Base-by-base conservation (phyloP, 1,139 yeast genomes). In the Yamadazyma membranifaciens region DNA sequence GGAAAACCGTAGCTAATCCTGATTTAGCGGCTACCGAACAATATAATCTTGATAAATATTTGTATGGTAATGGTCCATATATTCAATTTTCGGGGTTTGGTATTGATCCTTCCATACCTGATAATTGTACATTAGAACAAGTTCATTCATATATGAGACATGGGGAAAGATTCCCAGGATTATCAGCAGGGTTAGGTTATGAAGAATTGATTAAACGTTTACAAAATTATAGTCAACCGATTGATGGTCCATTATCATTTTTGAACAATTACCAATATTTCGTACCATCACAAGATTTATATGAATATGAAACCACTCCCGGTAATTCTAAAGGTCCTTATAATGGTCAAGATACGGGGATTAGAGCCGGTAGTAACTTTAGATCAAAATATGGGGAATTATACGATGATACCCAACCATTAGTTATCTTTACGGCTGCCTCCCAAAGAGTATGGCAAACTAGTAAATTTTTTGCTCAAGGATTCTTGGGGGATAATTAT, bases 1-100 rank as follows among this genome's bases (percentile, higher is more conserved):
- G 41, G 36, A 42, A 43, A 36, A 51, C 55, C 33, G 62, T 62
- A 3, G 62, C 65, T 11, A 44, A 55, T 14, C 65, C 66, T 1
- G 57, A 58, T 22, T 56, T 57, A 37, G 63, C 65, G 9, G 57
- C 67, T 2, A 47, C 54, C 16, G 59, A 59, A 29, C 66, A 61
- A 42, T 62, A 56, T 41, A 67, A 66, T 44, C 49, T 65, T 16
- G 59, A 63, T 39, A 57, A 56, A 38, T 62, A 58, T 43, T 52
- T 67, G 41, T 66, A 60, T 17, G 72, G 69, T 4, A 54, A 67
- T 15, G 72, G 67, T 1, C 72, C 73, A 4, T 67, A 65, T 41
- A 51, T 63, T n/a, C 70, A 67, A 40, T 54, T 56, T 27, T 51
- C 55, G 2, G 72, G 72, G 0, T 57, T 47, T 43, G 72, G 72